Conservation (phyloP, 2,329 filamentous ascomycete genomes). For the Clonostachys chloroleuca region DNA sequence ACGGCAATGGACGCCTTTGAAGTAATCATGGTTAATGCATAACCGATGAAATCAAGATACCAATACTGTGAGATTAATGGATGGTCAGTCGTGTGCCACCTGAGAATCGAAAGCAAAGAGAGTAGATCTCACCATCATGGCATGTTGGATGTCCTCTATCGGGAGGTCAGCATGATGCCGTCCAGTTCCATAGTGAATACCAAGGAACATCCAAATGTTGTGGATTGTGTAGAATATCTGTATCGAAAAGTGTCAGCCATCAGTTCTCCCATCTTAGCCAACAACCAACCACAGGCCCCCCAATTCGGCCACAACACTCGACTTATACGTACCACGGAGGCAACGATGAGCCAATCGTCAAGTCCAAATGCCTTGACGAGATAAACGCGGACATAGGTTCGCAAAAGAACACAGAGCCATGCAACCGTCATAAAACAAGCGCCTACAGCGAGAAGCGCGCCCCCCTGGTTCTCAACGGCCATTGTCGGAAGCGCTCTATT, state of each 20-base stretch:
- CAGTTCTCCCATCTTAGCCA: not conserved
- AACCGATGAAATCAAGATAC: slow-evolving; percentile 32
- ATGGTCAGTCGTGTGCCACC: too few species aligned
- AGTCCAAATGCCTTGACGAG: slow-evolving; percentile 30
- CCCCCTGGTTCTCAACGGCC: slow-evolving; percentile 21
- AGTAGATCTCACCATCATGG: slow-evolving; percentile 23
- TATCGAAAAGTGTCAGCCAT: not conserved
- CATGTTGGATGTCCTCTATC: slow-evolving; percentile 13
- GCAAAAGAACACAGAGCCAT: slow-evolving; percentile 16
- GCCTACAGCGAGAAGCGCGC: slow-evolving; percentile 22
- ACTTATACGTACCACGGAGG: slow-evolving; percentile 19
- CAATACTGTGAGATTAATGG: slow-evolving; percentile 14
- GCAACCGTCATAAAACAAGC: slow-evolving; percentile 17
- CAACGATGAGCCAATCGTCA: slow-evolving; percentile 31
- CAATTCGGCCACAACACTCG: not conserved
- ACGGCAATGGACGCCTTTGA: slow-evolving; percentile 36
- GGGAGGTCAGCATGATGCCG: slow-evolving; percentile 24
- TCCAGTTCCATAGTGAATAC: slow-evolving; percentile 33
- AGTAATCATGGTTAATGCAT: slow-evolving; percentile 25
- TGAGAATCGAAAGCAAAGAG: not conserved
- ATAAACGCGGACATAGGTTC: slow-evolving; percentile 23
- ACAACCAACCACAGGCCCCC: too few species aligned
- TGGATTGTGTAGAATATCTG: slow-evolving; percentile 28
- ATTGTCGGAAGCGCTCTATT: slow-evolving; percentile 4
- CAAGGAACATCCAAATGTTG: slow-evolving; percentile 21